Evolutionary conservation across 2,329 filamentous ascomycete genomes (phyloP).

Genomic region (Alternaria metachromatica): DNA sequence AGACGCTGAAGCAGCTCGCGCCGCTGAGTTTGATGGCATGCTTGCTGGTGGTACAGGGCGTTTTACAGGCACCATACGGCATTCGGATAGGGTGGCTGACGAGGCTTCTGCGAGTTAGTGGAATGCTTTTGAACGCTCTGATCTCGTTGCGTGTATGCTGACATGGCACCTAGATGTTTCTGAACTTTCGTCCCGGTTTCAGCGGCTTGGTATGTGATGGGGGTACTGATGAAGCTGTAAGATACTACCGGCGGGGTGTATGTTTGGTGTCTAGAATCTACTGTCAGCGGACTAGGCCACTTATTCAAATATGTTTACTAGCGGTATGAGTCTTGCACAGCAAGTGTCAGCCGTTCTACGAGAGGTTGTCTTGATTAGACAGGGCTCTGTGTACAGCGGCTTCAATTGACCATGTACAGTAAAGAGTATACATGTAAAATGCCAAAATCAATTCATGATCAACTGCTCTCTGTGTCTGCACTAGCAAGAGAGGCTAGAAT

Average conservation of each 20-base stretch:
- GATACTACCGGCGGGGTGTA: not conserved
- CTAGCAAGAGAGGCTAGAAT: not conserved
- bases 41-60: constrained; percentile 51
- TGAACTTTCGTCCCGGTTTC: not conserved
- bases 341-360: not conserved
- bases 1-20: constrained; percentile 41
- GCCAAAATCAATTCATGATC: not conserved
- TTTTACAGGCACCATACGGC: constrained; percentile 43
- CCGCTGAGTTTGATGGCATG: constrained; percentile 51
- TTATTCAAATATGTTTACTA: not conserved
- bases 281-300: no score
- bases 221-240: not conserved
- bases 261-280: not conserved
- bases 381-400: not conserved
- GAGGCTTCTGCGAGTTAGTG: constrained; percentile 24
- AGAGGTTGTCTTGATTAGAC: not conserved
- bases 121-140: not conserved
- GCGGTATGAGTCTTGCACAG: not conserved
- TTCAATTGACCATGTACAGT: not conserved
- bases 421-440: not conserved
- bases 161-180: not conserved
- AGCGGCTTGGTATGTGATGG: not conserved
- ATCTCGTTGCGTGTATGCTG: not conserved
- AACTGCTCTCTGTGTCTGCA: not conserved
- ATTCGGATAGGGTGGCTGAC: constrained; percentile 24